A percentile compares a stretch with the other conserved stretches of the same genome.
Conservation (phyloP, 2,329 filamentous ascomycete genomes). For the Madurella fahalii region DNA sequence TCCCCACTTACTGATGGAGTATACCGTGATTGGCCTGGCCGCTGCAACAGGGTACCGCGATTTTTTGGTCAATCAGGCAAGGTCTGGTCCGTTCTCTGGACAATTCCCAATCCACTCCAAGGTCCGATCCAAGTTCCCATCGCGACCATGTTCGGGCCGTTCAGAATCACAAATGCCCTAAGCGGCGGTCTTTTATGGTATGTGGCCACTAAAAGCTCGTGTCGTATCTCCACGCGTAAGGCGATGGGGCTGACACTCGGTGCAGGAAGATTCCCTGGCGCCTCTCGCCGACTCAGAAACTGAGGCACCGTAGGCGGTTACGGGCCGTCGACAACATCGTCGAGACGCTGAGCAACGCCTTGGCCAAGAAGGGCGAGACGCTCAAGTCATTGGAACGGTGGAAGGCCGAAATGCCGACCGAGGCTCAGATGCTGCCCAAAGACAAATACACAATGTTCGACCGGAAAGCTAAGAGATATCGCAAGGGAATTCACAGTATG, state of each 20-base stretch:
- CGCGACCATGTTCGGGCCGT: slow-evolving; percentile 70
- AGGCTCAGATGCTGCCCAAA: slow-evolving; percentile 89
- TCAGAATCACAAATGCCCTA: slow-evolving; percentile 73
- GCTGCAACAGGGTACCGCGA: slow-evolving; percentile 11
- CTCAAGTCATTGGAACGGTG: slow-evolving; percentile 79
- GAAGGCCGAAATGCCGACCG: slow-evolving; percentile 94
- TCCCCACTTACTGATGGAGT: slow-evolving; percentile 2
- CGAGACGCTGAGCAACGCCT: slow-evolving; percentile 72
- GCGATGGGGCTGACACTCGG: slow-evolving; percentile 1
- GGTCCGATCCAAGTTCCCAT: slow-evolving; percentile 13
- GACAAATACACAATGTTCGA: slow-evolving; percentile 99
- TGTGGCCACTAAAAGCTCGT: slow-evolving; percentile 26
- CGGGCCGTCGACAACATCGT: slow-evolving; percentile 85
- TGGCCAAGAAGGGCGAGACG: slow-evolving; percentile 67
- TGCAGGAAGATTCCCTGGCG: slow-evolving; percentile 92
- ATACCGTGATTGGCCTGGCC: slow-evolving; percentile 12
- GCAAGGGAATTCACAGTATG: slow-evolving; percentile 97
- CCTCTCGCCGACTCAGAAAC: slow-evolving; percentile 86
- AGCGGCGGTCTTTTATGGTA: slow-evolving; percentile 80
- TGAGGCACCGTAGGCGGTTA: slow-evolving; percentile 76
- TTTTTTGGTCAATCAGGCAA: slow-evolving; percentile 16
- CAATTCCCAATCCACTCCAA: slow-evolving; percentile 9
- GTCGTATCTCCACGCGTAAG: background rate
- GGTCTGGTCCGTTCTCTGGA: slow-evolving; percentile 5
- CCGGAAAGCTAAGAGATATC: slow-evolving; percentile 89